These are phyloP conservation scores for Sherardia arvensis DNA, from an alignment of 257 asterid genomes.

Conservation along the genomic window DNA sequence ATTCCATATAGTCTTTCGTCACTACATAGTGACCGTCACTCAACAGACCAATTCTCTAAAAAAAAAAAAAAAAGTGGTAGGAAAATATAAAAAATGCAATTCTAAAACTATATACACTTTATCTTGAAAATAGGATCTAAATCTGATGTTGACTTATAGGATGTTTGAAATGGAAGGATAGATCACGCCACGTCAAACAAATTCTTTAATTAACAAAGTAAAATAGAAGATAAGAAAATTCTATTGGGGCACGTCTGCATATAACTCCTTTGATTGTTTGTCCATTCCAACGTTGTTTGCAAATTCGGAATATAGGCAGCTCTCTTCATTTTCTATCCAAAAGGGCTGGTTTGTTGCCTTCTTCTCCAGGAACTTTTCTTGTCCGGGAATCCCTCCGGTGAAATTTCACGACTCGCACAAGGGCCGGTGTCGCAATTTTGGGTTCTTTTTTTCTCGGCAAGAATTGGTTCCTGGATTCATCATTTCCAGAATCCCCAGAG, in stretches of 20 bases:
- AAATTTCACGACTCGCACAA: conserved; percentile 1
- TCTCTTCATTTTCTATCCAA: background rate
- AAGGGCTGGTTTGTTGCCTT: background rate
- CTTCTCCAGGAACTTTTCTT: conserved; percentile 5
- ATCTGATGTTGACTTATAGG: too few species aligned
- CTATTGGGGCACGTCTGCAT: background rate
- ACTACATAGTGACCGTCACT: too few species aligned
- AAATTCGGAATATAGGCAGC: background rate
- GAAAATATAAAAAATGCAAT: too few species aligned
- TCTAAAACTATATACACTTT: too few species aligned
- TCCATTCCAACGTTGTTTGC: background rate
- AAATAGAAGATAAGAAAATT: background rate
- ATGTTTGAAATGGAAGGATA: too few species aligned
- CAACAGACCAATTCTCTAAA: too few species aligned
- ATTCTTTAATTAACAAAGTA: background rate
- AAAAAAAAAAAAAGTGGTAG: too few species aligned
- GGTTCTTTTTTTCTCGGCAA: conserved; percentile 8
- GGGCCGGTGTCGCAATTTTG: conserved; percentile 6
- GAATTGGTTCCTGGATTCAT: conserved; percentile 6
- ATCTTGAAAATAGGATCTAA: too few species aligned
- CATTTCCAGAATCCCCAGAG: conserved; percentile 3
- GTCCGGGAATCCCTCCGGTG: background rate
- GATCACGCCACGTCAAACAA: too few species aligned
- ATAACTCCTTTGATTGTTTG: background rate
- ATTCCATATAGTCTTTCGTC: too few species aligned